Percentiles rank a stretch among this genome's conserved stretches.
These are phyloP conservation scores for Berkeleyomyces basicola DNA, from an alignment of 2,329 filamentous ascomycete genomes.

Conservation along the genomic window DNA sequence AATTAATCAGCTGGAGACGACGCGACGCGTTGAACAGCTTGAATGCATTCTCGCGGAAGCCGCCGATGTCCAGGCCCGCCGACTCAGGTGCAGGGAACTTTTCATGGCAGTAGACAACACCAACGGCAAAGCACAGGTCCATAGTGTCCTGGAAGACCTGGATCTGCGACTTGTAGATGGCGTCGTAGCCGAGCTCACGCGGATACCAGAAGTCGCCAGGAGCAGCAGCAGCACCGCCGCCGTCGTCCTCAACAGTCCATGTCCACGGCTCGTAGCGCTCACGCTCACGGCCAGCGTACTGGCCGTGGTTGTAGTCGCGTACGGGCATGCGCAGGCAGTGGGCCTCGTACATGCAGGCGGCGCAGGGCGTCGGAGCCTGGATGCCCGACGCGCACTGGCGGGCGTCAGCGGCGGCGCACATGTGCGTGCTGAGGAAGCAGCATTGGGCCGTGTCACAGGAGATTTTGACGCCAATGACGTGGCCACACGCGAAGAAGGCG, in stretches of 20 bases:
- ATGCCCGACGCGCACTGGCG: neutral
- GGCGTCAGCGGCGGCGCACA: neutral
- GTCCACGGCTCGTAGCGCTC: neutral
- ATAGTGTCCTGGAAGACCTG: neutral
- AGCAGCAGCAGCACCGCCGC: too few species aligned
- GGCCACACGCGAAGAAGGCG: slow-evolving; percentile 3
- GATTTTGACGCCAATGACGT: neutral
- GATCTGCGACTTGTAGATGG: neutral
- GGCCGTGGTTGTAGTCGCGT: neutral
- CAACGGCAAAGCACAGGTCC: slow-evolving; percentile 1
- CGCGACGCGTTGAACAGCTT: neutral
- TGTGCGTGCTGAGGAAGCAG: neutral
- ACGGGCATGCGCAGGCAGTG: neutral
- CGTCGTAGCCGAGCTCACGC: neutral
- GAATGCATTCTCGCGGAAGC: neutral
- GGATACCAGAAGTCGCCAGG: neutral
- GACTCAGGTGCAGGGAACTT: neutral
- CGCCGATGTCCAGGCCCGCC: neutral
- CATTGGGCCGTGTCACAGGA: neutral
- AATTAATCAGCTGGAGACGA: neutral
- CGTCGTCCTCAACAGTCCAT: neutral
- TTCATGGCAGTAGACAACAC: neutral
- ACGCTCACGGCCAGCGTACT: neutral
- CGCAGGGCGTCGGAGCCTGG: neutral
- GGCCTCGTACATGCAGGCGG: neutral